These are phyloP conservation scores for Croton laevigatus DNA, from an alignment of 441 rosid genomes.

Conservation along the genomic window DNA sequence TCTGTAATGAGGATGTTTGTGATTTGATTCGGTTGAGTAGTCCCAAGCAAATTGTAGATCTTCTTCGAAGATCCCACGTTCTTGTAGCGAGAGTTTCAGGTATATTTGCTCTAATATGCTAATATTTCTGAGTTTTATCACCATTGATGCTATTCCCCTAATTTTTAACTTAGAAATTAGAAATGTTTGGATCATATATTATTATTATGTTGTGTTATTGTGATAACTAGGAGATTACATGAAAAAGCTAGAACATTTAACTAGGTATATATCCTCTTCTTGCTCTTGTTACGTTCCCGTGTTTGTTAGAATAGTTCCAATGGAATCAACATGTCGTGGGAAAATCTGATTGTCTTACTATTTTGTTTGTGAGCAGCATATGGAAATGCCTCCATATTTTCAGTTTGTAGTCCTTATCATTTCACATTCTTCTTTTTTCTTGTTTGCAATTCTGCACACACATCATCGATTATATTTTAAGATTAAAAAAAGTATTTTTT, in stretches of 20 bases:
- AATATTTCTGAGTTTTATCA: too few species aligned
- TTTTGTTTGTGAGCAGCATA: background rate
- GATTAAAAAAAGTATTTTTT: background rate
- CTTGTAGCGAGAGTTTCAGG: conserved; percentile 57
- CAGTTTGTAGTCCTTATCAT: background rate
- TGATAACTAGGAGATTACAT: too few species aligned
- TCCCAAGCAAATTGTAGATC: conserved; percentile 32
- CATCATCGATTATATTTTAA: background rate
- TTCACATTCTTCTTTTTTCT: background rate
- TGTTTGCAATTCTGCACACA: background rate
- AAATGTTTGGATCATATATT: too few species aligned
- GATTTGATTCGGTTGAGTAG: conserved; percentile 50
- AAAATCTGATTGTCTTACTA: background rate
- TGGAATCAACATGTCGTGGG: background rate
- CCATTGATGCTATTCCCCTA: background rate
- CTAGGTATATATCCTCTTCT: background rate
- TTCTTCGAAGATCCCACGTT: conserved; percentile 45
- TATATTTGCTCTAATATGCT: conserved; percentile 12
- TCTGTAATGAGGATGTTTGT: conserved; percentile 45
- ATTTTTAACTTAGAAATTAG: conserved; percentile 1
- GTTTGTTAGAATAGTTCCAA: background rate
- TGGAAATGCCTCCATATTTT: background rate
- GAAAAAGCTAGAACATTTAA: background rate
- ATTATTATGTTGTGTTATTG: too few species aligned
- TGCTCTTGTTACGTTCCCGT: background rate